Evolutionary conservation across 1,139 yeast genomes (phyloP).

Genomic region (Diutina scorzettiae): DNA sequence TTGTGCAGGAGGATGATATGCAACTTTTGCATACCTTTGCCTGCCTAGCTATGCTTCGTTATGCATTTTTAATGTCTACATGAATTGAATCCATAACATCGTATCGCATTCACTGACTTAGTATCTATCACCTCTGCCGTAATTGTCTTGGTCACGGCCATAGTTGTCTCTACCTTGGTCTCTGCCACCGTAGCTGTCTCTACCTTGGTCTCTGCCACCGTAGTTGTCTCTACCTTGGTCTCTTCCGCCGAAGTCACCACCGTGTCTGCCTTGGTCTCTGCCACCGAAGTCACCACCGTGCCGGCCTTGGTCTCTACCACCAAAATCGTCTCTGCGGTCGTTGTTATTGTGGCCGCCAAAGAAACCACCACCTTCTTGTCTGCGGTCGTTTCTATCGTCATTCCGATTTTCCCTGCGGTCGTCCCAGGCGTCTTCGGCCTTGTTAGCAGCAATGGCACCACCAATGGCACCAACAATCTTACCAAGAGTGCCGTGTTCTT

Average conservation of each 20-base stretch:
- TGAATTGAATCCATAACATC: too few species aligned
- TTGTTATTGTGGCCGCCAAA: neutral
- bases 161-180: neutral
- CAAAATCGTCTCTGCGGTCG: slow-evolving; percentile 1
- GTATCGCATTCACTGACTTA: neutral
- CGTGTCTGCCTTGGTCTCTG: neutral
- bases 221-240: neutral
- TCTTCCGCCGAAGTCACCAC: neutral
- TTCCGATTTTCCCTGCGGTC: neutral
- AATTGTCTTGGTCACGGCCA: neutral
- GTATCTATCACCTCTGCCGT: neutral
- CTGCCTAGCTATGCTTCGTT: too few species aligned
- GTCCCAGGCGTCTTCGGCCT: slow-evolving; percentile 28
- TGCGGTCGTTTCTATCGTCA: neutral
- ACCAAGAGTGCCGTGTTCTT: slow-evolving; percentile 35
- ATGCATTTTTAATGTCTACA: too few species aligned
- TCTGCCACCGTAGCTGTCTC: neutral
- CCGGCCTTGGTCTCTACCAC: neutral
- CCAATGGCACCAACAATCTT: slow-evolving; percentile 47
- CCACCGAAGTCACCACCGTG: neutral
- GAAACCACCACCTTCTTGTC: neutral
- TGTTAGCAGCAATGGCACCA: slow-evolving; percentile 50
- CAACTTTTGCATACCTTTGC: too few species aligned
- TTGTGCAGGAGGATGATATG: too few species aligned
- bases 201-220: neutral